Evolutionary conservation across 129 eudicot species (phyloP).

Genomic region (Smallanthus sonchifolius): DNA sequence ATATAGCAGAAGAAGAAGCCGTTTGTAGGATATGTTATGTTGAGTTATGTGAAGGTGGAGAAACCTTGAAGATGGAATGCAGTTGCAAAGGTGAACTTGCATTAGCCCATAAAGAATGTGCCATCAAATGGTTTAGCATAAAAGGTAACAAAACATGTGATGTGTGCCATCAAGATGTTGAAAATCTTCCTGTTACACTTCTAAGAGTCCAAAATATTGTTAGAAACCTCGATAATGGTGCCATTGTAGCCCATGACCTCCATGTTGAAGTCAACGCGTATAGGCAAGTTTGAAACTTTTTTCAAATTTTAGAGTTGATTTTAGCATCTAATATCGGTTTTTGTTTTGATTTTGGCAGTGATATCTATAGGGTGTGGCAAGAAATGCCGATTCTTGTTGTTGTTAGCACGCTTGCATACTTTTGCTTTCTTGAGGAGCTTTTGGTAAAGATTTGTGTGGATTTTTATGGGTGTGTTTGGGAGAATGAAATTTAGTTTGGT

Average conservation of each 20-base stretch:
- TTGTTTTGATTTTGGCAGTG: slow-evolving; percentile 24
- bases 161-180: slow-evolving; percentile 86
- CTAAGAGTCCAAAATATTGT: slow-evolving; percentile 49
- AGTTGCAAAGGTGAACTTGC: slow-evolving; percentile 99
- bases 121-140: slow-evolving; percentile 92
- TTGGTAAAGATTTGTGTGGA: slow-evolving; percentile 46
- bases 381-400: slow-evolving; percentile 87
- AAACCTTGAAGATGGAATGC: slow-evolving; percentile 88
- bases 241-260: slow-evolving; percentile 24
- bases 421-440: slow-evolving; percentile 93
- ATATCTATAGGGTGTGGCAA: slow-evolving; percentile 75
- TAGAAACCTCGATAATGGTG: slow-evolving; percentile 24
- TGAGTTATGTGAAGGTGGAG: slow-evolving; percentile 93
- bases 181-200: slow-evolving; percentile 80
- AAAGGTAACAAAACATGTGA: slow-evolving; percentile 96
- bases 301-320: neutral
- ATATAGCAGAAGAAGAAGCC: slow-evolving; percentile 96
- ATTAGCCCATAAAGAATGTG: slow-evolving; percentile 92
- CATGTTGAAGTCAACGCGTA: slow-evolving; percentile 57
- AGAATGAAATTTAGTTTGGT: neutral
- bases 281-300: slow-evolving; percentile 53
- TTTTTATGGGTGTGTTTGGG: neutral
- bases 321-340: neutral
- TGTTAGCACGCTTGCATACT: slow-evolving; percentile 93
- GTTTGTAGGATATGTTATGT: slow-evolving; percentile 88